These are phyloP conservation scores for Cercospora beticola DNA, from an alignment of 2,329 filamentous ascomycete genomes.

Conservation along the genomic window DNA sequence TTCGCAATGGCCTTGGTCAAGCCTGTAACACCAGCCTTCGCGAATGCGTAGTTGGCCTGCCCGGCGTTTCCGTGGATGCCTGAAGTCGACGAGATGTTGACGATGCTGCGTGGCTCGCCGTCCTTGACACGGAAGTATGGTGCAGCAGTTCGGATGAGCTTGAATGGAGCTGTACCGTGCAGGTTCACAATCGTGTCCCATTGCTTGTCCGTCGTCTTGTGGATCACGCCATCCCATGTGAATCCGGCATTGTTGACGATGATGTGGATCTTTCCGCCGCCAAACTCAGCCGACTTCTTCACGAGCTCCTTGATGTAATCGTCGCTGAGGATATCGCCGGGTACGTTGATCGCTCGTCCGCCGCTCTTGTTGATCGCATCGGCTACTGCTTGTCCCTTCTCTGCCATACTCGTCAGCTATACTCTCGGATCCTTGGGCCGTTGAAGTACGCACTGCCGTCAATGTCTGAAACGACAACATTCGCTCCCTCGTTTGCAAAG, in stretches of 20 bases:
- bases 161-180: slow-evolving; percentile 83
- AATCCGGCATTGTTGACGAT: slow-evolving; percentile 91
- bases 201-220: slow-evolving; percentile 90
- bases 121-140: slow-evolving; percentile 88
- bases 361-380: slow-evolving; percentile 66
- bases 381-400: slow-evolving; percentile 56
- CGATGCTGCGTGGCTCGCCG: slow-evolving; percentile 71
- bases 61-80: slow-evolving; percentile 85
- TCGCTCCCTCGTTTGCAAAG: slow-evolving; percentile 82
- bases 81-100: slow-evolving; percentile 81
- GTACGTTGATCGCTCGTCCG: slow-evolving; percentile 68
- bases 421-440: not conserved
- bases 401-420: not conserved
- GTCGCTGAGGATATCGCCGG: slow-evolving; percentile 73
- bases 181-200: slow-evolving; percentile 85
- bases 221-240: slow-evolving; percentile 90
- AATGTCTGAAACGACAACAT: slow-evolving; percentile 80
- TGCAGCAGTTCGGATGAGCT: slow-evolving; percentile 73
- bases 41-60: slow-evolving; percentile 84
- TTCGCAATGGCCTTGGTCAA: slow-evolving; percentile 88
- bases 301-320: slow-evolving; percentile 72
- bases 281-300: slow-evolving; percentile 73
- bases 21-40: slow-evolving; percentile 79
- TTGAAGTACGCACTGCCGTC: slow-evolving; percentile 59
- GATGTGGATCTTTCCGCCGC: slow-evolving; percentile 83